phyloP scores from a whole-genome alignment of 1,284 basidiomycete species.

The Sanghuangporus weigelae region DNA sequence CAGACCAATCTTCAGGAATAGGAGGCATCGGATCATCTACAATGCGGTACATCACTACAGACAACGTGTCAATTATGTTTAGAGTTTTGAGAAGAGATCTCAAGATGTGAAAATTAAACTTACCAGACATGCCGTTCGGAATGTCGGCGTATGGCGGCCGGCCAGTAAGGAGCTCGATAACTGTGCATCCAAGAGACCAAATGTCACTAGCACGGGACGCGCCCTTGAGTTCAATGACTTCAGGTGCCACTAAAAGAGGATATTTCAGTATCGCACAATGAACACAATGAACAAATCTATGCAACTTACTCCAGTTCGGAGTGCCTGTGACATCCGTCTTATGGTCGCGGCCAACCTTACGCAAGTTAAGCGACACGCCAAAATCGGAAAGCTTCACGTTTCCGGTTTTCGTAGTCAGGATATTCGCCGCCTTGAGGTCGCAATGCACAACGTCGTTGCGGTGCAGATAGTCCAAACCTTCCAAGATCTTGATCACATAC shows the following conservation, averaged over 20 bases:
- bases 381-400: constrained; percentile 69
- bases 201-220: constrained; percentile 49
- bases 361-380: constrained; percentile 61
- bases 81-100: background rate
- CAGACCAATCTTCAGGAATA: constrained; percentile 40
- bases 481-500: constrained; percentile 51
- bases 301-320: constrained; percentile 51
- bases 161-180: constrained; percentile 54
- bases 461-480: constrained; percentile 49
- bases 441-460: constrained; percentile 35
- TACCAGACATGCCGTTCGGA: constrained; percentile 38
- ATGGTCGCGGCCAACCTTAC: constrained; percentile 42
- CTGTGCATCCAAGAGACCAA: constrained; percentile 56
- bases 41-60: constrained; percentile 47
- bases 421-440: constrained; percentile 68
- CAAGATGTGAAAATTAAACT: constrained; percentile 22
- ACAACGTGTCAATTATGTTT: background rate
- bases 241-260: constrained; percentile 44
- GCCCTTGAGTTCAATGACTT: constrained; percentile 70
- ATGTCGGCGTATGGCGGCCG: constrained; percentile 50
- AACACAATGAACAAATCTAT: background rate
- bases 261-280: constrained; percentile 4
- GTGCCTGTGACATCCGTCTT: constrained; percentile 51
- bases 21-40: constrained; percentile 52
- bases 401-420: constrained; percentile 58